Base-by-base conservation (phyloP, 306 rosid species). In the Trifolium subterraneum region DNA sequence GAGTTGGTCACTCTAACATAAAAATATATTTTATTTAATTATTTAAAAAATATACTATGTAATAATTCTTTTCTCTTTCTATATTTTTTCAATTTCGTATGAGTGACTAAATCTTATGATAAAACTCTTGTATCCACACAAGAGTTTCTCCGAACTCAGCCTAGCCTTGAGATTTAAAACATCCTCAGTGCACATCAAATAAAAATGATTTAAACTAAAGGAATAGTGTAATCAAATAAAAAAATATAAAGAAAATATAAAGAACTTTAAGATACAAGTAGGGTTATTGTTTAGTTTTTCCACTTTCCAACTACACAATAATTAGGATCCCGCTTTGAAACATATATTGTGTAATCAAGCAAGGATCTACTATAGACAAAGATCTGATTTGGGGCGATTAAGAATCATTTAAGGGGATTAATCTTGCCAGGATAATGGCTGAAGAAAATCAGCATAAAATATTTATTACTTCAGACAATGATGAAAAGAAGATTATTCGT, bases 401-500 rank as follows among this genome's bases (percentile, higher is more conserved):
- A 56, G 62, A 56, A 56, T 56, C 15, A 22, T 56, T 56, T 20
- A 55, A 22, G 31, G 62, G 33, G 62, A 55, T 22, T 20, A 55
- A 55, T 4, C 29, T 14, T 22, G 33, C 23, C 27, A 61, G 25
- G 42, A 47, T 47, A 64, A 82, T 77, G 85, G 67, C 51, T n/a
- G 41, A 74, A 61, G 73, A 60, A 48, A 77, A 67, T 54, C 79
- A 72, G 10, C 68, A 20, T 39, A 64, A 25, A 8, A 39, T 42
- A 54, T 60, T 52, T 6, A 3, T 25, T 39, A 35, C 67, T 9
- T 64, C 41, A 0, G 68, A 67, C 48, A 73, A 77, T 59, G 60
- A 67, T 72, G 77, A 82, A 23, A 74, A 51, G 76, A 77, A 73
- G 73, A 78, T 73, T 19, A 73, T 73, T 73, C 82, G 80, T 61